These are phyloP conservation scores for Raffaelea deltoideospora DNA, from an alignment of 2,329 filamentous ascomycete genomes.

Conservation along the genomic window DNA sequence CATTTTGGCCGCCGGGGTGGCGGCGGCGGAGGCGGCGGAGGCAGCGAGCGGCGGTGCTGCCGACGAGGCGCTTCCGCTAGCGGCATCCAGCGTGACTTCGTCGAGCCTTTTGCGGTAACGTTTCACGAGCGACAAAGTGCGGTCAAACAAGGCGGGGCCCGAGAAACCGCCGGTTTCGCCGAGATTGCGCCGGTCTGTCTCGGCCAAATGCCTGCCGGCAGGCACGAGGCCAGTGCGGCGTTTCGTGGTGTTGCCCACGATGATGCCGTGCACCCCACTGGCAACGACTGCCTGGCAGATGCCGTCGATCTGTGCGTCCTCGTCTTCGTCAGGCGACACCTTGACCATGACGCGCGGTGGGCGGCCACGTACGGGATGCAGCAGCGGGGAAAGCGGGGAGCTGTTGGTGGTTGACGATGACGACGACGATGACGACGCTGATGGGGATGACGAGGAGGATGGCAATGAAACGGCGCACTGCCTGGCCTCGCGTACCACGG, in stretches of 20 bases:
- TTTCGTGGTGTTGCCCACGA: constrained; percentile 95
- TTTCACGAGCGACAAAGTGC: constrained; percentile 63
- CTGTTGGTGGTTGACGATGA: no score
- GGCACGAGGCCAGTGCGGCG: constrained; percentile 58
- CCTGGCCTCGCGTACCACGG: constrained; percentile 67
- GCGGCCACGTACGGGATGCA: no score
- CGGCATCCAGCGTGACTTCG: no score
- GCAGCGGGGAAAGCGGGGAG: no score
- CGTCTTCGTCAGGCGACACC: constrained; percentile 89
- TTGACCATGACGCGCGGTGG: constrained; percentile 91
- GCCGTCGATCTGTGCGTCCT: constrained; percentile 66
- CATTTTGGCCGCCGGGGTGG: constrained; percentile 37
- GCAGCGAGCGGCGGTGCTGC: no score
- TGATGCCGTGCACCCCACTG: constrained; percentile 84
- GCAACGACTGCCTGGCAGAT: constrained; percentile 74
- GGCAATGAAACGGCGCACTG: no score
- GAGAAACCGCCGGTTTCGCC: constrained; percentile 78
- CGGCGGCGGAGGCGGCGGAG: constrained; percentile 13
- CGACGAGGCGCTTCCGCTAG: constrained; percentile 50
- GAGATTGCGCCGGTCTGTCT: constrained; percentile 51
- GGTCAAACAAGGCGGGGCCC: constrained; percentile 74
- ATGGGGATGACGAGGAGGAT: no score
- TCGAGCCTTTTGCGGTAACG: constrained; percentile 62
- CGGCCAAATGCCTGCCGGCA: constrained; percentile 45
- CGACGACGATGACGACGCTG: no score